Evolutionary conservation across 129 eudicot genomes (phyloP).

Genomic region (Deinandra increscens): DNA sequence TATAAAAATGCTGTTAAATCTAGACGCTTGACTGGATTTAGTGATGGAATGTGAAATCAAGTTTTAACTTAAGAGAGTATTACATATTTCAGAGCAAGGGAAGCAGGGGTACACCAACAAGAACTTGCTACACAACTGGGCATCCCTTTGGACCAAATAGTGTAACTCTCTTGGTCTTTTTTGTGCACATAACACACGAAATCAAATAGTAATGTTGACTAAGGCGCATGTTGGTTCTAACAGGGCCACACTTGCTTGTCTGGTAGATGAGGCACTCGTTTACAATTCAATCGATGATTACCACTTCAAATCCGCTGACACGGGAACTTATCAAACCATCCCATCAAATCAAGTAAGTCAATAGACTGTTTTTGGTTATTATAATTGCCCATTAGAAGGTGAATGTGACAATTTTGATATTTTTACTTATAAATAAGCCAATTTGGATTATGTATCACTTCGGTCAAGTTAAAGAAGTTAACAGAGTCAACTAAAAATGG

Average conservation of each 20-base stretch:
- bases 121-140: slow-evolving; percentile 51
- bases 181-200: not conserved
- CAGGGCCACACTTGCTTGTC: slow-evolving; percentile 47
- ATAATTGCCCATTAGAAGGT: not conserved
- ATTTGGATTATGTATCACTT: not conserved
- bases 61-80: not conserved
- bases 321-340: slow-evolving; percentile 44
- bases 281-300: slow-evolving; percentile 64
- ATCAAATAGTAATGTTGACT: not conserved
- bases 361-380: slow-evolving; percentile 1
- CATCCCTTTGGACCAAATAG: slow-evolving; percentile 48
- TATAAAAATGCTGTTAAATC: not conserved
- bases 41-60: not conserved
- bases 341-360: slow-evolving; percentile 60
- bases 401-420: not conserved
- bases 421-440: not conserved
- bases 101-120: slow-evolving; percentile 63
- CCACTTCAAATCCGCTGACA: slow-evolving; percentile 52
- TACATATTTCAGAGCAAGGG: slow-evolving; percentile 50
- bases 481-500: not conserved
- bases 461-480: not conserved
- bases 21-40: not conserved
- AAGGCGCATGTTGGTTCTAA: not conserved
- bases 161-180: slow-evolving; percentile 40
- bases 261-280: slow-evolving; percentile 59